Evolutionary conservation across 495 filamentous ascomycete species (phyloP).

Genomic region (Aspergillus incahuasiensis): DNA sequence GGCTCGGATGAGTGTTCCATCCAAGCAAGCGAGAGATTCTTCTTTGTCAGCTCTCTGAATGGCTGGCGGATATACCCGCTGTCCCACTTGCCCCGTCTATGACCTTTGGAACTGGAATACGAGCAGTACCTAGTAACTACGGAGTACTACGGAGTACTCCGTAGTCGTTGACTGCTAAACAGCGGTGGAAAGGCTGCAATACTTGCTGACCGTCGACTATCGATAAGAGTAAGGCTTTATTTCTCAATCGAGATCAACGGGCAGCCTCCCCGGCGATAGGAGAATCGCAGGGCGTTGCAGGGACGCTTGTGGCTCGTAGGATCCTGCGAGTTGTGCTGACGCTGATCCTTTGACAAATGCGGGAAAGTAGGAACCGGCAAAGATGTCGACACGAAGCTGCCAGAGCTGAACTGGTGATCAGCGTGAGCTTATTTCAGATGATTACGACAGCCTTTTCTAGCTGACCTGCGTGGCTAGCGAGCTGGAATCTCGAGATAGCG

Average conservation of each 20-base stretch:
- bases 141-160: too few relatives aligned
- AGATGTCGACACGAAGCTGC: background rate
- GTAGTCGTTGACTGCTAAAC: background rate
- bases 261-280: background rate
- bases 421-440: conserved; percentile 5
- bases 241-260: background rate
- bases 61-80: background rate
- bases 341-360: background rate
- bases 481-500: background rate
- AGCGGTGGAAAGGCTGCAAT: background rate
- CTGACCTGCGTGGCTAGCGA: background rate
- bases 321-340: background rate
- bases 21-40: background rate
- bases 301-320: background rate
- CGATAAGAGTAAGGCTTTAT: background rate
- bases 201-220: background rate
- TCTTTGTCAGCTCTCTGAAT: background rate
- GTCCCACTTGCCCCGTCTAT: background rate
- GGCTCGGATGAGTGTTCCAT: background rate
- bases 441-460: conserved; percentile 1
- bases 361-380: background rate
- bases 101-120: background rate
- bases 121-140: too few relatives aligned
- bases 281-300: background rate
- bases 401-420: background rate